phyloP scores from a whole-genome alignment of 768 basidiomycete genomes.

The Mycena floridula region DNA sequence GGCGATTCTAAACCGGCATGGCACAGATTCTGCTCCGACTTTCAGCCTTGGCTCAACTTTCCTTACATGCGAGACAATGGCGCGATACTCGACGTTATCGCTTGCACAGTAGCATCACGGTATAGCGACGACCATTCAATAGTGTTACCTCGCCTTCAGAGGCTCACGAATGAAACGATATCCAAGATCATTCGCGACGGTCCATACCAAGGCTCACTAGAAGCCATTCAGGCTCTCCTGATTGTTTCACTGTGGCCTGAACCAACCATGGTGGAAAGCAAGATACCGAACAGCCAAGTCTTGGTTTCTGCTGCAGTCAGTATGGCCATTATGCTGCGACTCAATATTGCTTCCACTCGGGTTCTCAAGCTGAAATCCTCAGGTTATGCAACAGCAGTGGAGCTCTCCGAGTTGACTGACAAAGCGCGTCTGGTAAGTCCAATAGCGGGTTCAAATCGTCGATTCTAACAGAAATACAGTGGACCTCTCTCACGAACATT shows the following conservation, averaged over 20 bases:
- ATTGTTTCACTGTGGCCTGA: conserved; percentile 37
- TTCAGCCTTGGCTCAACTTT: conserved; percentile 36
- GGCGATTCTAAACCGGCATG: neutral
- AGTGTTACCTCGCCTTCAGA: conserved; percentile 27
- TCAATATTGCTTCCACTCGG: conserved; percentile 27
- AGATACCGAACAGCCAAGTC: conserved; percentile 26
- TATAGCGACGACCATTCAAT: conserved; percentile 26
- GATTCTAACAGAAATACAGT: conserved; percentile 15
- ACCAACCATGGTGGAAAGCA: conserved; percentile 15
- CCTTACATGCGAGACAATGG: conserved; percentile 22
- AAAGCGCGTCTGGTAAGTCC: conserved; percentile 30
- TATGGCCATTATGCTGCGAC: conserved; percentile 36
- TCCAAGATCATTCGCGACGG: conserved; percentile 32
- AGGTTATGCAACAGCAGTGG: conserved; percentile 13
- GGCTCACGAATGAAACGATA: conserved; percentile 30
- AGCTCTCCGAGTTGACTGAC: conserved; percentile 23
- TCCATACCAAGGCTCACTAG: conserved; percentile 23
- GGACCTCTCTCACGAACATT: conserved; percentile 26
- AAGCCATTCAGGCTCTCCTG: conserved; percentile 31
- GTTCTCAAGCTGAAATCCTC: conserved; percentile 10
- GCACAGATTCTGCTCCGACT: conserved; percentile 32
- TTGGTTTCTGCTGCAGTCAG: conserved; percentile 33
- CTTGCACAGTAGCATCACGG: conserved; percentile 34
- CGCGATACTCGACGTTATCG: conserved; percentile 29
- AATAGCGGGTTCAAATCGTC: neutral